Evolutionary conservation across 495 filamentous ascomycete species (phyloP), one percentile per base, ranked within the genome.

Genomic region (Penicillium tannophilum): DNA sequence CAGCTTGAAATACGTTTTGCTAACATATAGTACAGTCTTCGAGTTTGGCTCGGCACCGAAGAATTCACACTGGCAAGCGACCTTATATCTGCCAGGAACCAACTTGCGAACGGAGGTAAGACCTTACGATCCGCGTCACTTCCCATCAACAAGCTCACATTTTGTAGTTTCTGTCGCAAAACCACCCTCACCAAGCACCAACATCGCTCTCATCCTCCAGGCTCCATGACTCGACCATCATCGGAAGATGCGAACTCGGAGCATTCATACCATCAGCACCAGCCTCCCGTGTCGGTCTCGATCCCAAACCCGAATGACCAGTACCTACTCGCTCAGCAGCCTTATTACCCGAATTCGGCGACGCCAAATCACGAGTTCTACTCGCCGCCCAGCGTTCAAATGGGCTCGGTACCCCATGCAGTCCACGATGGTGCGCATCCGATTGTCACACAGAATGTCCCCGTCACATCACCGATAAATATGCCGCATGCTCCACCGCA

Each of bases 151-250:
- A 49, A 30, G 43, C 24, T 31, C 23, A 54, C 36, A 9, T 36
- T 20, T 56, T 42, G 41, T 72, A 95, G 91, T 65, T 95, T 93
- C 72, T 93, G 90, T 76, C 84, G 91, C 42, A 93, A 93, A 68
- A 93, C 90, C 10, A 93, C 91, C 19, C 85, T 93, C 81, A 90
- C 90, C 7, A 95, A 93, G 69, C 91, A 95, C 62, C 85, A 88
- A 64, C 75, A 85, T 49, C 83, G 86, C 23, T 86, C 86, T 2
- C 90, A 92, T 67, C 84, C 85, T 33, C 79, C 83, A 51, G 85
- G 87, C 4, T 77, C 82, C 51, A 72, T 73, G 54, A 72, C 71
- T 51, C 74, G 76, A 54, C 70, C 71, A 33, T 73, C 75, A 9
- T 78, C 76, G 7, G 77, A 78, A 59, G 77, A 78, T 55, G 63